Percentiles rank a stretch among this genome's conserved stretches.
phyloP scores from a whole-genome alignment of 192 early-diverging fungal genomes.

The Gonapodya sp. region DNA sequence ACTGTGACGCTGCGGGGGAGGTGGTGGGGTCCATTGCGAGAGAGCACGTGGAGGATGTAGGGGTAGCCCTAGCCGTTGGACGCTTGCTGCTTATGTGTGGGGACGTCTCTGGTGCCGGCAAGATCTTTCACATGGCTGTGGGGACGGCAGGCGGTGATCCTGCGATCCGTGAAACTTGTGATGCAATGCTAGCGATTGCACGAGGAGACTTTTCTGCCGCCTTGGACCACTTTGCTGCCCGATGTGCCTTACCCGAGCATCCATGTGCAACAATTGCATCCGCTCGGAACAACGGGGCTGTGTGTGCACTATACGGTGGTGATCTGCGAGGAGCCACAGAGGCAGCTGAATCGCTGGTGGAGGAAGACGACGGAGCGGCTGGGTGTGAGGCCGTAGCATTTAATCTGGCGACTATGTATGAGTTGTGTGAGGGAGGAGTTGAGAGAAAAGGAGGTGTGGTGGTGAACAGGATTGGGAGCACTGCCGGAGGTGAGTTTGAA shows the following conservation, averaged over 20 bases:
- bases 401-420: not conserved
- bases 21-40: not conserved
- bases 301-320: not conserved
- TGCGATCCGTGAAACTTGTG: not conserved
- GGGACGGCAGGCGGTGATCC: not conserved
- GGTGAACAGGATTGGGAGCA: not conserved
- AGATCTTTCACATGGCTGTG: not conserved
- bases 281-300: not conserved
- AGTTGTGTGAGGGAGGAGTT: not conserved
- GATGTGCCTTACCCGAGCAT: not conserved
- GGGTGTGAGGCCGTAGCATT: not conserved
- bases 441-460: not conserved
- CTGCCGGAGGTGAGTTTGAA: not conserved
- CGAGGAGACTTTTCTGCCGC: not conserved
- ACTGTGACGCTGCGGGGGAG: not conserved
- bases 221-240: not conserved
- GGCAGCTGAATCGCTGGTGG: not conserved
- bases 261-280: not conserved
- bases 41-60: not conserved
- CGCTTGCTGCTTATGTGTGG: not conserved
- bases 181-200: not conserved
- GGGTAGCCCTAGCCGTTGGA: not conserved
- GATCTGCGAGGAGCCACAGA: not conserved
- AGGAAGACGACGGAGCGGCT: not conserved
- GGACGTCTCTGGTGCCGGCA: not conserved